phyloP scores from a whole-genome alignment of 441 rosid genomes.

The Oxalis stricta region DNA sequence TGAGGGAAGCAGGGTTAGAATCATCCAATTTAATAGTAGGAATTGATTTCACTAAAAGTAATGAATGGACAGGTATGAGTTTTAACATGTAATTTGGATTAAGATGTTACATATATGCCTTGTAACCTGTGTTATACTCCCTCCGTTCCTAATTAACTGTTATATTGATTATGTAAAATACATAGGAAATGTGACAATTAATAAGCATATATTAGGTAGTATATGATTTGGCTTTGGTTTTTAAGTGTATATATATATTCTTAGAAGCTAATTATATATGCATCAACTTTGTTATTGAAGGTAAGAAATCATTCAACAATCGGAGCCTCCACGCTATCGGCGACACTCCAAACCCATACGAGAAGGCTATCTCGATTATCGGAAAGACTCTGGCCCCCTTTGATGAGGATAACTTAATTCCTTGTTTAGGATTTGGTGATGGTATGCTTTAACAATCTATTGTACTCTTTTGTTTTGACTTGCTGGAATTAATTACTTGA shows the following conservation, averaged over 20 bases:
- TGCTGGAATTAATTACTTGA: background rate
- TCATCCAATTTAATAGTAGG: slow-evolving; percentile 87
- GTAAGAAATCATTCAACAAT: slow-evolving; percentile 43
- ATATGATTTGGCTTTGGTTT: background rate
- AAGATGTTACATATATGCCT: too few species aligned
- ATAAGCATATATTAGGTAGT: too few species aligned
- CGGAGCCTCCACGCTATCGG: slow-evolving; percentile 61
- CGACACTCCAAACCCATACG: slow-evolving; percentile 53
- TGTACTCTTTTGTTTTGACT: background rate
- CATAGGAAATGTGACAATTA: too few species aligned
- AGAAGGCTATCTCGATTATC: slow-evolving; percentile 60
- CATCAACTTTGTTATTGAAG: slow-evolving; percentile 17
- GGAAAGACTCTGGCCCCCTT: slow-evolving; percentile 80
- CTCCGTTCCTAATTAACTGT: background rate
- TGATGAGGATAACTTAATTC: slow-evolving; percentile 77
- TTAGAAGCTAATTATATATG: background rate
- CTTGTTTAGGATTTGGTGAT: slow-evolving; percentile 87
- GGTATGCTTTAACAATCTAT: slow-evolving; percentile 20
- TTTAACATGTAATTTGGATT: background rate
- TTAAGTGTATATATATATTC: background rate
- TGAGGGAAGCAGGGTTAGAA: slow-evolving; percentile 70
- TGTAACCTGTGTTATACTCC: background rate
- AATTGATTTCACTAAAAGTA: slow-evolving; percentile 88
- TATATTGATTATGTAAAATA: too few species aligned
- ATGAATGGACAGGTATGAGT: slow-evolving; percentile 74